Evolutionary conservation across 768 basidiomycete genomes (phyloP), one percentile per base, ranked within the genome.

Genomic region (Lepiota venenata): DNA sequence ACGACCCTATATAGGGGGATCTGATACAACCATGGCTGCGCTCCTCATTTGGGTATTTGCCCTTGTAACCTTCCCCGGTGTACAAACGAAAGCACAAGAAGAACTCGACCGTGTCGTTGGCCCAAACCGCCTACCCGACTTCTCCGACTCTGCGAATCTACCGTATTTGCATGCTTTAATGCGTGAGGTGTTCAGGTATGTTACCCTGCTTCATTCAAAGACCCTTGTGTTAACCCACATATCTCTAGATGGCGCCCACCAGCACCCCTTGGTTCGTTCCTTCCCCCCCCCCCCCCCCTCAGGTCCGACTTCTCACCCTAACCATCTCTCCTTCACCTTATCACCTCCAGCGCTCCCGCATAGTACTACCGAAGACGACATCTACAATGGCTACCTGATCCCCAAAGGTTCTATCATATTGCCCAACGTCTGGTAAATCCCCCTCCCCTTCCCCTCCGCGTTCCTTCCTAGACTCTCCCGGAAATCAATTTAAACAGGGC

Each of bases 371-470:
- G 63, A 68, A 47, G 74, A 81, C 44, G 80, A 82, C 50, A 61
- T 69, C 20, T 80, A 75, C 51, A 69, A 73, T 3, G 78, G 76
- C 2, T 72, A 72, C 57, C 65, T 67, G 39, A 77, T 81, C 36
- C 80, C 79, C 0, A 73, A 73, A 57, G 74, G 65, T 12, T 69
- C 74, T 1, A 61, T 71, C 7, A 63, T 73, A 11, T 55, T 71
- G n/a, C 64, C 58, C 4, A 73, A 75, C 49, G 58, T 60, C 21
- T 75, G 72, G 74, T 69, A 48, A 11, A 62, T 55, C 16, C 12
- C 18, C 11, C 4, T 20, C 2, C 11, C 12, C 7, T 22, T 12
- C 4, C 35, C 2, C 11, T 14, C 8, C 29, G 38, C 15, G 11
- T 12, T 27, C 35, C 38, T 57, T 18, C 10, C 39, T 14, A 2